Evolutionary conservation across 176 grass and related monocot species (phyloP).

Genomic region (Musa beccarii): DNA sequence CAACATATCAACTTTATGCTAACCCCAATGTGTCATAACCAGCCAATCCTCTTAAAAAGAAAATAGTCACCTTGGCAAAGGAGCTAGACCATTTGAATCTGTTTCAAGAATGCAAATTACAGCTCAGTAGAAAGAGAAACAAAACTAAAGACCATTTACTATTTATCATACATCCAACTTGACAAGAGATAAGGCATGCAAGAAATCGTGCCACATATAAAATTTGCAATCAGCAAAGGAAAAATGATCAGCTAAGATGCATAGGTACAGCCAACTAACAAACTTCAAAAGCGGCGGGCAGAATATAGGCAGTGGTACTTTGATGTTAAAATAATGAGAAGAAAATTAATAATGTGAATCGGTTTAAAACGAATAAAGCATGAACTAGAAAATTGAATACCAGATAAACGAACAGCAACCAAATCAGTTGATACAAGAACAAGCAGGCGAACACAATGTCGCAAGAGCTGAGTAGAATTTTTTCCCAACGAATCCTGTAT

Average conservation of each 20-base stretch:
- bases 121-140: too few relatives aligned
- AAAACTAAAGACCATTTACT: too few relatives aligned
- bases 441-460: slow-evolving; percentile 90
- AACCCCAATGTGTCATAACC: too few relatives aligned
- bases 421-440: slow-evolving; percentile 83
- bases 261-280: neutral
- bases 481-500: slow-evolving; percentile 86
- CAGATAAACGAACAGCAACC: slow-evolving; percentile 81
- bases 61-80: too few relatives aligned
- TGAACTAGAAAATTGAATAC: slow-evolving; percentile 29
- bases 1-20: too few relatives aligned
- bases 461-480: slow-evolving; percentile 91
- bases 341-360: neutral
- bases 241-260: neutral
- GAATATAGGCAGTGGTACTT: neutral
- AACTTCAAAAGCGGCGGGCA: neutral
- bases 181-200: too few relatives aligned
- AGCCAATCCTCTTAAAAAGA: too few relatives aligned
- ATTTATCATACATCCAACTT: too few relatives aligned
- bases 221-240: neutral
- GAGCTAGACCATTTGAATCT: too few relatives aligned
- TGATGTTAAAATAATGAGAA: slow-evolving; percentile 6
- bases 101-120: too few relatives aligned
- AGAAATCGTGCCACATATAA: too few relatives aligned
- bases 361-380: neutral